Evolutionary conservation across 73 alveolate genomes (phyloP), one percentile per base, ranked within the genome.

Genomic region (Blepharisma stoltei): DNA sequence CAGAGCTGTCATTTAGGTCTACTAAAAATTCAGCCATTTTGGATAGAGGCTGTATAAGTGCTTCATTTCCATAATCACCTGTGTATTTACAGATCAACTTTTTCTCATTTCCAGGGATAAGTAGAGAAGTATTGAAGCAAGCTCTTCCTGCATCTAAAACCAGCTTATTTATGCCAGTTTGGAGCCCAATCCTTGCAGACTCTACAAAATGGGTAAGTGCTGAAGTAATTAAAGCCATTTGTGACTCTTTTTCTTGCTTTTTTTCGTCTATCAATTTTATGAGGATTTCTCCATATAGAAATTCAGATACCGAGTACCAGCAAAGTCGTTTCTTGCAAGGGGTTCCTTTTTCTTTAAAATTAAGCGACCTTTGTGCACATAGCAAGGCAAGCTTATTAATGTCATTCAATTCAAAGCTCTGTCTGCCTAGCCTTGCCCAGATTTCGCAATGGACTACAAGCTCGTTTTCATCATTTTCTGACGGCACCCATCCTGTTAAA

Each of bases 291-390:
- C 99, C 98, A 65, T 93, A 92, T 70, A 97, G 81, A 65, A 91
- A 82, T 81, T 93, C 96, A 76, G 98, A 99, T 6, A 97, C 92
- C 50, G 98, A 89, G 85, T 97, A 97, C 99, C 99, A 97, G 77
- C 97, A 93, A 67, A 93, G 88, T 83, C 98, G 71, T 69, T 53
- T 46, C 27, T 69, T n/a, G 1, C 25, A 14, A 37, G 79, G 76
- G 11, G 60, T 70, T n/a, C 83, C 92, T 80, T 90, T 90, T 60
- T 90, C 92, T 78, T 84, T 88, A 46, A 92, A 90, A 68, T 85
- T 90, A 32, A 92, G 83, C 70, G 95, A 90, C 65, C 83, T 89
- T 82, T 96, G 95, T 6, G 98, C 98, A 78, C 98, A 97, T 85
- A 83, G 89, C n/a, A 95, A 88, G 4, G 98, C 95, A 69, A 90